These are phyloP conservation scores for Starmera dryadoides DNA, from an alignment of 805 yeast species.

Conservation along the genomic window DNA sequence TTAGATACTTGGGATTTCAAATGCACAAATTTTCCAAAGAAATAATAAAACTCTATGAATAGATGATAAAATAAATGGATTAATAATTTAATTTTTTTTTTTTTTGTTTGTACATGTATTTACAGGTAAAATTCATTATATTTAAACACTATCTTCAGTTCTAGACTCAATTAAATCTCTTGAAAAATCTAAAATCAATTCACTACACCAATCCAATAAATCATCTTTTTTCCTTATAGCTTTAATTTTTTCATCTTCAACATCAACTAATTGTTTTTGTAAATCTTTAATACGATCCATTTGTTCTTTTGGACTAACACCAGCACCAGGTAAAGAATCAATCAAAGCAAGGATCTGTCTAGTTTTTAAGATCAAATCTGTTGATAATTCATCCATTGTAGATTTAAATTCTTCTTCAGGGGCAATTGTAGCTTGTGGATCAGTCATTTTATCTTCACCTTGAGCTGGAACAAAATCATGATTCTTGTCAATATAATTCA, in stretches of 20 bases:
- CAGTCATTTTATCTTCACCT: slow-evolving; percentile 51
- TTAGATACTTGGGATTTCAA: slow-evolving; percentile 36
- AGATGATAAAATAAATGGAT: no score
- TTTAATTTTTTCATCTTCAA: slow-evolving; percentile 49
- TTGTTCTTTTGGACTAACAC: slow-evolving; percentile 73
- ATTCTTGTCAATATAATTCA: slow-evolving; percentile 72
- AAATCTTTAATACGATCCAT: slow-evolving; percentile 53
- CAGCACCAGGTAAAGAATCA: slow-evolving; percentile 89
- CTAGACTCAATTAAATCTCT: slow-evolving; percentile 29
- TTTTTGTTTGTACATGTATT: no score
- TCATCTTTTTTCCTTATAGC: slow-evolving; percentile 60
- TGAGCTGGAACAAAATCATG: slow-evolving; percentile 51
- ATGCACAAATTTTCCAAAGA: no score
- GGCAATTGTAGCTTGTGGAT: slow-evolving; percentile 54
- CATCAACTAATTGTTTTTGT: slow-evolving; percentile 51
- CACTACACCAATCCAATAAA: slow-evolving; percentile 55
- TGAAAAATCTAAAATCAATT: slow-evolving; percentile 46
- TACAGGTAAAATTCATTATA: not conserved
- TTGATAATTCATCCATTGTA: slow-evolving; percentile 69
- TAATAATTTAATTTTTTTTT: no score
- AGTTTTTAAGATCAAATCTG: slow-evolving; percentile 78
- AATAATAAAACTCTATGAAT: no score
- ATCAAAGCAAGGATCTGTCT: slow-evolving; percentile 82
- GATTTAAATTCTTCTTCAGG: slow-evolving; percentile 29
- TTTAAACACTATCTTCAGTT: no score